Conservation (phyloP, 2,329 filamentous ascomycete genomes). For the Cladophialophora yegresii region DNA sequence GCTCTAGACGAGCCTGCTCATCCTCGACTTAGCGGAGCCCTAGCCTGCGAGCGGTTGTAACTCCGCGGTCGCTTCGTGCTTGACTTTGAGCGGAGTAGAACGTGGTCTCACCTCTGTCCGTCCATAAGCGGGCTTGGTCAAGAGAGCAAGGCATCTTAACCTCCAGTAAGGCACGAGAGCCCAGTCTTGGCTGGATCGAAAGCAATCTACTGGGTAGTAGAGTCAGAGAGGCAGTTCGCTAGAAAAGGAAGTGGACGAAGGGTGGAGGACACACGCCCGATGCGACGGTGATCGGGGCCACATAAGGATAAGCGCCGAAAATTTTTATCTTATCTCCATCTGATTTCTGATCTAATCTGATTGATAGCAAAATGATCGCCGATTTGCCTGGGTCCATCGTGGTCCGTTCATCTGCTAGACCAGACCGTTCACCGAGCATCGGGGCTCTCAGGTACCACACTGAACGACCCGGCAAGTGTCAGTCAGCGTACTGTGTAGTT, state of each 20-base stretch:
- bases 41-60: not conserved
- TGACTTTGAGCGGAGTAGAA: not conserved
- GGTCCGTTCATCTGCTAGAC: no score
- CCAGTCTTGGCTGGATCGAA: not conserved
- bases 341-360: conserved; percentile 7
- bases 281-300: conserved; percentile 2
- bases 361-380: not conserved
- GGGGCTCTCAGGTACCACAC: not conserved
- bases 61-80: not conserved
- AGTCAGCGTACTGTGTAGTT: not conserved
- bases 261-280: not conserved
- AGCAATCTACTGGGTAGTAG: no score
- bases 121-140: not conserved
- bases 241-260: not conserved
- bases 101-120: not conserved
- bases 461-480: not conserved
- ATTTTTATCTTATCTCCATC: conserved; percentile 13
- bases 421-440: not conserved
- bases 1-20: not conserved
- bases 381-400: not conserved
- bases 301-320: conserved; percentile 3
- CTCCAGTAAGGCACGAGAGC: not conserved
- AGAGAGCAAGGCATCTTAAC: not conserved
- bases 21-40: not conserved
- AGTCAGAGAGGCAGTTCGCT: not conserved